phyloP scores from a whole-genome alignment of 768 basidiomycete species.

The Trametes maxima region DNA sequence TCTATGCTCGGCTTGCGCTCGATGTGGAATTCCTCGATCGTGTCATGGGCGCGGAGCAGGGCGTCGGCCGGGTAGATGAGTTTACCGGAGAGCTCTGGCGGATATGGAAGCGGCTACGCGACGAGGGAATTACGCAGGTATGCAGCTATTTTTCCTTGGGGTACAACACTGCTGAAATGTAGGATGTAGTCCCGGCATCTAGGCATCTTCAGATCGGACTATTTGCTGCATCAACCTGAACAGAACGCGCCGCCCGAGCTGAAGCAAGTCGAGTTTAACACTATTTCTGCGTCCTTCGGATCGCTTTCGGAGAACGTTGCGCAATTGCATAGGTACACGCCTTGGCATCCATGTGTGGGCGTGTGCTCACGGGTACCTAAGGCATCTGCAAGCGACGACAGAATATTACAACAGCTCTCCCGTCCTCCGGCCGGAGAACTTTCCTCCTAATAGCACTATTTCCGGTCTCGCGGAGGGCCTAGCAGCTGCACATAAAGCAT shows the following conservation, averaged over 20 bases:
- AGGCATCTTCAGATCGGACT: conserved; percentile 94
- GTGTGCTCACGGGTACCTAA: conserved; percentile 31
- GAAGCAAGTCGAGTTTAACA: conserved; percentile 99
- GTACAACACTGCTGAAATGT: conserved; percentile 32
- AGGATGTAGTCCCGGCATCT: conserved; percentile 71
- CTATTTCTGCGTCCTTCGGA: conserved; percentile 92
- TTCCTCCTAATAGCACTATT: conserved; percentile 76
- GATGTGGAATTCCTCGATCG: conserved; percentile 80
- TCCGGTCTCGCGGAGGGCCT: conserved; percentile 74
- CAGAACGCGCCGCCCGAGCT: conserved; percentile 45
- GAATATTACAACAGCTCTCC: conserved; percentile 66
- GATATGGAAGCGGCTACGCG: conserved; percentile 77
- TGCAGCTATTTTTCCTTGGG: background rate
- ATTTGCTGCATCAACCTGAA: conserved; percentile 70
- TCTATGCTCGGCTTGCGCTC: conserved; percentile 84
- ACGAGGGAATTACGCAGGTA: conserved; percentile 63
- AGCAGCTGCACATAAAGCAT: conserved; percentile 77
- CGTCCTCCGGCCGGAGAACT: conserved; percentile 51
- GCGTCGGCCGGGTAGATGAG: conserved; percentile 81
- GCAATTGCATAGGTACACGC: conserved; percentile 72
- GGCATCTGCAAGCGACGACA: conserved; percentile 69
- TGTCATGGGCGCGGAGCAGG: conserved; percentile 78
- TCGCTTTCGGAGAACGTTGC: conserved; percentile 67
- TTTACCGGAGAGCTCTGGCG: conserved; percentile 88
- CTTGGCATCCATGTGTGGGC: background rate